Percentiles rank a stretch among this genome's conserved stretches.
Conservation (phyloP, 75 land plant species). For the Pinus tabuliformis region DNA sequence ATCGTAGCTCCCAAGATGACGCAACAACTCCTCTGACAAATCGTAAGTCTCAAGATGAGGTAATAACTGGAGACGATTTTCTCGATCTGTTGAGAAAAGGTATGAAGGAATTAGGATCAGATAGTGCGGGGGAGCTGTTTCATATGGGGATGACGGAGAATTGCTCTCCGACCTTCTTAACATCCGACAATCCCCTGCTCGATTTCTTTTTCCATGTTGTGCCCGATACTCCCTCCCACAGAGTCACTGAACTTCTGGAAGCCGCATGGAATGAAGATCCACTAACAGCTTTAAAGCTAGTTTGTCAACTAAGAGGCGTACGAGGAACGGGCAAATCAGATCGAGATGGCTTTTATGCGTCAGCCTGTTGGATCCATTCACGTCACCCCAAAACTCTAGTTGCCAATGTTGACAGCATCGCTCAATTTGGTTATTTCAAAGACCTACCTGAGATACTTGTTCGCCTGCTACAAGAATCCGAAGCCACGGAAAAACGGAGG, state of each 20-base stretch:
- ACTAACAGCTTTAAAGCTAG: conserved; percentile 60
- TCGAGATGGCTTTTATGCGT: conserved; percentile 57
- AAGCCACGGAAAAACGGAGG: neutral
- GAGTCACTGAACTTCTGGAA: conserved; percentile 17
- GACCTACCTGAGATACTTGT: conserved; percentile 71
- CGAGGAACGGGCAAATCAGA: conserved; percentile 79
- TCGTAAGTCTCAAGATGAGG: too few species aligned
- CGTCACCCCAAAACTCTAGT: conserved; percentile 62
- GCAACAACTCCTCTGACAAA: neutral
- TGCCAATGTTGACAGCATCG: conserved; percentile 35
- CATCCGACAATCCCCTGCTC: conserved; percentile 59
- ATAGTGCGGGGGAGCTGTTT: too few species aligned
- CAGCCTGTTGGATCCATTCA: conserved; percentile 61
- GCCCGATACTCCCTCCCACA: conserved; percentile 40
- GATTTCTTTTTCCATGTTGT: conserved; percentile 77
- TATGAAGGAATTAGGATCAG: neutral
- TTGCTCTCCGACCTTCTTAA: conserved; percentile 49
- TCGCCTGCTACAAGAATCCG: conserved; percentile 36
- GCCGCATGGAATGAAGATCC: conserved; percentile 60
- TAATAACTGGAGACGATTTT: neutral
- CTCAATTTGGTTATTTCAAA: conserved; percentile 69
- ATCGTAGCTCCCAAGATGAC: neutral
- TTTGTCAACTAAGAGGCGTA: conserved; percentile 69
- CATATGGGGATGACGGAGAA: conserved; percentile 46
- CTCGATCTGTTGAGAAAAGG: neutral